Evolutionary conservation across 192 early-diverging fungal species (phyloP).

Genomic region (Chytriomyces hyalinus): DNA sequence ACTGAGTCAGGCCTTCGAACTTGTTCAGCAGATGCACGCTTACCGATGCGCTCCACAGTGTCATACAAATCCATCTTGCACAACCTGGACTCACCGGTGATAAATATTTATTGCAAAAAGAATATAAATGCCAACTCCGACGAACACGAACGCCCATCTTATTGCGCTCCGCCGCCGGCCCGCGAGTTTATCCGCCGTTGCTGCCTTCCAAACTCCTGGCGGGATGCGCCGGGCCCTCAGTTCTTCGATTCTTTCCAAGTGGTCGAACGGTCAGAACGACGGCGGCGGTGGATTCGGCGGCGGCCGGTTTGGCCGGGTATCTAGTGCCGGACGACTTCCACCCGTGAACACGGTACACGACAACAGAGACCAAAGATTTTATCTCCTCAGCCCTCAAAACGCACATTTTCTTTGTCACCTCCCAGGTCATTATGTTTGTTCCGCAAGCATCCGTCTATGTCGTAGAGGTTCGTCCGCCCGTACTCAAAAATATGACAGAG

Average conservation of each 20-base stretch:
- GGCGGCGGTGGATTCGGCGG: neutral
- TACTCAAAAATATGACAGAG: too few relatives aligned
- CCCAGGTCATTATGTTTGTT: conserved; percentile 85
- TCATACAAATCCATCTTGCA: conserved; percentile 31
- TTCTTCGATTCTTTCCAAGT: too few relatives aligned
- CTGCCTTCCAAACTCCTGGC: neutral
- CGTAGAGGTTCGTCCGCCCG: conserved; percentile 54
- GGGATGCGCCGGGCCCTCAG: neutral
- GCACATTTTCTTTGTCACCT: too few relatives aligned
- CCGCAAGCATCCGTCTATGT: conserved; percentile 98
- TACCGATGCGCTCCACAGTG: conserved; percentile 51
- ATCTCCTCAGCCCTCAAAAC: too few relatives aligned
- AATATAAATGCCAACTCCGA: neutral
- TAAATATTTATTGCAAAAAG: neutral
- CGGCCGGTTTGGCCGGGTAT: neutral
- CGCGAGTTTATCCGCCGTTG: neutral
- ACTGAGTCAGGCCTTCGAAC: neutral
- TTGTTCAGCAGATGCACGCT: neutral
- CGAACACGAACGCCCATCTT: too few relatives aligned
- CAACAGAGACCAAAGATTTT: too few relatives aligned
- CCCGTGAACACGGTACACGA: conserved; percentile 19
- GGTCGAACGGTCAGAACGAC: too few relatives aligned
- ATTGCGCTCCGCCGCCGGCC: too few relatives aligned
- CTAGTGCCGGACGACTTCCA: conserved; percentile 8
- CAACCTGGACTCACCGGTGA: too few relatives aligned